These are phyloP conservation scores for Niveomyces coronatus DNA, from an alignment of 2,329 filamentous ascomycete species.

Conservation along the genomic window DNA sequence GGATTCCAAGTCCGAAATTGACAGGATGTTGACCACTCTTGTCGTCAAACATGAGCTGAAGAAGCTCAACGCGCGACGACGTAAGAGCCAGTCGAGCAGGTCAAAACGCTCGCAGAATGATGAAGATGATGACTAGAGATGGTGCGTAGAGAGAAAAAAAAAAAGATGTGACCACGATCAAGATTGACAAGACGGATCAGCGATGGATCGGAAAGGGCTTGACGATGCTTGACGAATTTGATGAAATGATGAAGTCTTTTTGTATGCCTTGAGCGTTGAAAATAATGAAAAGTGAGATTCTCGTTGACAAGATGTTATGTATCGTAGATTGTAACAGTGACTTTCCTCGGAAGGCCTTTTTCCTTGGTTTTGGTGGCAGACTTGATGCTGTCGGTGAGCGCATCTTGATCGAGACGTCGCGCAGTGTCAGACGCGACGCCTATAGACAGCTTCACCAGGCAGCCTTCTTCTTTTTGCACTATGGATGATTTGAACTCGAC, in stretches of 20 bases:
- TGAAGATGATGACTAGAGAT: neutral
- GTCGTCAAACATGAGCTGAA: conserved; percentile 30
- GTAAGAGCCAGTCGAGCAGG: conserved; percentile 19
- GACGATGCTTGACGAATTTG: no score
- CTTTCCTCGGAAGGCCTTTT: conserved; percentile 23
- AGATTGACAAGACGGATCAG: no score
- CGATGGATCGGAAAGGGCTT: no score
- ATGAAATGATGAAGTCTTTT: no score
- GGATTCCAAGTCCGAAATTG: conserved; percentile 21
- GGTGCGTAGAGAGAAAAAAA: neutral
- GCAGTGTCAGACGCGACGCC: conserved; percentile 20
- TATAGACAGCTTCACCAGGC: conserved; percentile 27
- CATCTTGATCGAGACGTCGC: conserved; percentile 22
- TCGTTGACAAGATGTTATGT: conserved; percentile 5
- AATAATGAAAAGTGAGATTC: no score
- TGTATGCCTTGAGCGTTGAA: no score
- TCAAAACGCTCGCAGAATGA: conserved; percentile 13
- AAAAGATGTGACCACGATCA: neutral
- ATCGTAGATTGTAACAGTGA: conserved; percentile 16
- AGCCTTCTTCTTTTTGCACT: conserved; percentile 19
- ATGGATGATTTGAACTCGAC: conserved; percentile 22
- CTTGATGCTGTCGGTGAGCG: conserved; percentile 25
- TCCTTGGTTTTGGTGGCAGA: conserved; percentile 23
- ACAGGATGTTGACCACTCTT: conserved; percentile 23
- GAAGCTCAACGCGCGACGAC: conserved; percentile 26